Evolutionary conservation across 2,329 filamentous ascomycete genomes (phyloP), one percentile per base, ranked within the genome.

Genomic region (Pseudomassariella vexata): DNA sequence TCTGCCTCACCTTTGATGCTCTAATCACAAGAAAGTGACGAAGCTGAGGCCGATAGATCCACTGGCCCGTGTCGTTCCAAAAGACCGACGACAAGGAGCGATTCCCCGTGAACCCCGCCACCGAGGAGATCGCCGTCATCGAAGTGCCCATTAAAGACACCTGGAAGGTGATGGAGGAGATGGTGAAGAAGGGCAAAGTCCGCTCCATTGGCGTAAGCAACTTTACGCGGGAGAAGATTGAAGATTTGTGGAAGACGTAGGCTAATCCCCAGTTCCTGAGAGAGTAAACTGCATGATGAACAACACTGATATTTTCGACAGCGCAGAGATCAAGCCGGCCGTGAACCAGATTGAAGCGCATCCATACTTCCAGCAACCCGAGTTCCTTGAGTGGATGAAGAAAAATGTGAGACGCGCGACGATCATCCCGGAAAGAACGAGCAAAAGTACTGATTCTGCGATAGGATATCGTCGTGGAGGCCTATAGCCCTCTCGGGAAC

Each of bases 121-220:
- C 38, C 18, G 39, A 36, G 9, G 25, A 33, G 18, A 20, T 44
- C n/a, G 36, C 46, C 18, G 47, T 54, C 26, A 46, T 48, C 8
- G 45, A 55, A 14, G 45, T 55, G 7, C 45, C 48, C 7, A 30
- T 32, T 17, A 28, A 28, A 2, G 38, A 38, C 10, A 41, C 40
- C 7, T 41, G 34, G 35, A 33, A 23, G n/a, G 40, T 30, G 5
- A 42, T 43, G 42, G 42, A 45, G 55, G 64, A 63, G 36, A 55
- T 79, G n/a, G 59, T 71, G 6, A 54, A 57, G 24, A 62, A 64
- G 24, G 69, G 70, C 40, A 76, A 76, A 53, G 63, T 67, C 15
- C 64, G 65, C 39, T 63, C 68, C 31, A 77, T 80, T 34, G 75
- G 75, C 16, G 67, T 79, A 21, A 72, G 66, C 40, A 79, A 79